phyloP scores from a whole-genome alignment of 805 yeast genomes.

The Saccharomycopsis amapae region DNA sequence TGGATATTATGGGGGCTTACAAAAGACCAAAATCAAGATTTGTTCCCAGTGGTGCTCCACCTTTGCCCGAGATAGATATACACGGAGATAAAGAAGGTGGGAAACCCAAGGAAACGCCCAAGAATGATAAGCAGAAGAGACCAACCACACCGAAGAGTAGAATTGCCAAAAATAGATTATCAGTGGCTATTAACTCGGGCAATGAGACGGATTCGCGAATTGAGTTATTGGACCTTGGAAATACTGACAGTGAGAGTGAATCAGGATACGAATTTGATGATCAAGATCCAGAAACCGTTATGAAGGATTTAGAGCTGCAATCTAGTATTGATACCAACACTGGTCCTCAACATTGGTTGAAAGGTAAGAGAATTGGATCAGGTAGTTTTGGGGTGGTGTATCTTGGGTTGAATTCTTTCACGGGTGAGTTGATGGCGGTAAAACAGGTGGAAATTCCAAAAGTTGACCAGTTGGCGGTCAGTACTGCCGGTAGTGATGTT shows the following conservation, averaged over 20 bases:
- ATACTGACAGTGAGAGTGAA: slow-evolving; percentile 2
- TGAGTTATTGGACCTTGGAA: slow-evolving; percentile 16
- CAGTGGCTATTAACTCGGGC: slow-evolving; percentile 19
- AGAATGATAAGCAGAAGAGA: too few relatives aligned
- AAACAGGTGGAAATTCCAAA: slow-evolving; percentile 78
- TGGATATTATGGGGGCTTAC: slow-evolving; percentile 19
- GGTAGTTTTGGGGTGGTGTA: slow-evolving; percentile 95
- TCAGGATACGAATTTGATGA: slow-evolving; percentile 10
- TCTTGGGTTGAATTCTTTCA: slow-evolving; percentile 81
- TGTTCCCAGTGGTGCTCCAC: slow-evolving; percentile 19
- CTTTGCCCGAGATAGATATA: slow-evolving; percentile 16
- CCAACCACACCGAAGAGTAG: background rate
- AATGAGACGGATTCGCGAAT: slow-evolving; percentile 14
- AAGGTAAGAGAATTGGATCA: slow-evolving; percentile 88
- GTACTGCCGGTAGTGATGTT: slow-evolving; percentile 17
- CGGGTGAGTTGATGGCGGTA: slow-evolving; percentile 96
- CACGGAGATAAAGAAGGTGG: too few relatives aligned
- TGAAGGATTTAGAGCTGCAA: slow-evolving; percentile 26
- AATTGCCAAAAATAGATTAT: slow-evolving; percentile 13
- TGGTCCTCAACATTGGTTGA: slow-evolving; percentile 81
- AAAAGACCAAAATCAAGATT: slow-evolving; percentile 20
- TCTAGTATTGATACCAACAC: slow-evolving; percentile 28
- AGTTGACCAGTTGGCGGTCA: slow-evolving; percentile 30
- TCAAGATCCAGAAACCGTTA: slow-evolving; percentile 22
- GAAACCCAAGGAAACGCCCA: background rate